These are phyloP conservation scores for Camellia oleifera DNA, from an alignment of 179 eudicot genomes.

Conservation along the genomic window DNA sequence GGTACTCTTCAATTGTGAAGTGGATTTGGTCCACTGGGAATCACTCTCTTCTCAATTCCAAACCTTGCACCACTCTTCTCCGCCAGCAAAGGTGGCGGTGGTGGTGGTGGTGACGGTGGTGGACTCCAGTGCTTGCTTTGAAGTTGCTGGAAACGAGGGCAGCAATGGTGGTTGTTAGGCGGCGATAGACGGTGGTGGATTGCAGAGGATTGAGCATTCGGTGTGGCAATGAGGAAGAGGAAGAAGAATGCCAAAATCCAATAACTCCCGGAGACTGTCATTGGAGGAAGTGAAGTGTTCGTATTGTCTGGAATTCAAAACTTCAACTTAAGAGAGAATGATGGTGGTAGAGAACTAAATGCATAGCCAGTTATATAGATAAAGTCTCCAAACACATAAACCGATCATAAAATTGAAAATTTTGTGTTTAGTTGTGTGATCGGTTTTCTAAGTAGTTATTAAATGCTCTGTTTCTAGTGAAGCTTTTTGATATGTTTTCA, in stretches of 20 bases:
- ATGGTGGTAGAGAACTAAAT: neutral
- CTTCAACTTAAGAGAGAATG: neutral
- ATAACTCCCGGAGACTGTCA: neutral
- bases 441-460: too few relatives aligned
- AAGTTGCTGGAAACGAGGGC: neutral
- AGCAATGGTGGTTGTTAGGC: too few relatives aligned
- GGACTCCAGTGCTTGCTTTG: neutral
- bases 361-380: neutral
- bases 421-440: too few relatives aligned
- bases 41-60: conserved; percentile 47
- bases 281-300: conserved; percentile 5
- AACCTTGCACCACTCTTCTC: conserved; percentile 32
- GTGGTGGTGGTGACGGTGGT: conserved; percentile 12
- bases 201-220: neutral
- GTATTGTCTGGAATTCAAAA: neutral
- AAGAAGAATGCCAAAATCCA: conserved; percentile 5
- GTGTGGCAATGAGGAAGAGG: conserved; percentile 15
- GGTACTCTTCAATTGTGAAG: conserved; percentile 39
- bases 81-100: conserved; percentile 9
- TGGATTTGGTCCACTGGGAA: conserved; percentile 64
- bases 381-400: too few relatives aligned
- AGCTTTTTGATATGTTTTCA: conserved; percentile 8
- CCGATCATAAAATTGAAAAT: too few relatives aligned
- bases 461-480: neutral
- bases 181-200: neutral